Percentiles rank a stretch among this genome's conserved stretches.
phyloP scores from a whole-genome alignment of 768 basidiomycete genomes.

The Trametes cinnabarina region DNA sequence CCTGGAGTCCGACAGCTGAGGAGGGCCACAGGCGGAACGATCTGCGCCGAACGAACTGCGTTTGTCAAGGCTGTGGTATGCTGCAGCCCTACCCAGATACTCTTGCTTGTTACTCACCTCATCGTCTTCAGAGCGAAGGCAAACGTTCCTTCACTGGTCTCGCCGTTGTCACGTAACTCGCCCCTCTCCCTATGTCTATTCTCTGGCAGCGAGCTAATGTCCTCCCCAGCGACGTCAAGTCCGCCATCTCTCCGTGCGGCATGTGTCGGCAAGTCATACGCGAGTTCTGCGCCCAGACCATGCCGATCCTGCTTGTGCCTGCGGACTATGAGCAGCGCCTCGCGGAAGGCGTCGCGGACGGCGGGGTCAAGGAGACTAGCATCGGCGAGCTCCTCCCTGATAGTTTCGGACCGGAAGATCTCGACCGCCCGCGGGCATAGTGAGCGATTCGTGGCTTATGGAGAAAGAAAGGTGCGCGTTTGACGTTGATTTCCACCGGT shows the following conservation, averaged over 20 bases:
- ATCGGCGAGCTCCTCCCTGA: conserved; percentile 74
- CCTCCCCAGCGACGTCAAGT: conserved; percentile 60
- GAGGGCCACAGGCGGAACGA: conserved; percentile 89
- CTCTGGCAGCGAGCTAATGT: neutral
- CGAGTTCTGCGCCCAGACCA: conserved; percentile 76
- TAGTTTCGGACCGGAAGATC: conserved; percentile 85
- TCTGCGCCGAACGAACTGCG: conserved; percentile 94
- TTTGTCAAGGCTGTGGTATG: conserved; percentile 91
- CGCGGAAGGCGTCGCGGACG: conserved; percentile 42
- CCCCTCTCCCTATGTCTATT: too few species aligned
- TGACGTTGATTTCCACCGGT: too few species aligned
- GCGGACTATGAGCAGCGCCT: conserved; percentile 51
- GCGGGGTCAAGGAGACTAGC: conserved; percentile 59
- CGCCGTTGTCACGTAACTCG: conserved; percentile 73
- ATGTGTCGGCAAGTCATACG: conserved; percentile 90
- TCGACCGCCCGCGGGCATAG: conserved; percentile 51
- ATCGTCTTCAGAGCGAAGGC: conserved; percentile 83
- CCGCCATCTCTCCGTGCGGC: conserved; percentile 82
- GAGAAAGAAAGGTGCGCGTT: too few species aligned
- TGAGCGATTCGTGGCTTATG: too few species aligned
- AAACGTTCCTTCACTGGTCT: conserved; percentile 66
- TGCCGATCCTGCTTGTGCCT: conserved; percentile 72
- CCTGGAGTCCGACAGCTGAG: too few species aligned
- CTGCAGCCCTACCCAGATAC: conserved; percentile 1
- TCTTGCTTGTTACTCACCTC: too few species aligned